Evolutionary conservation across 305 asterid species (phyloP).

Genomic region (Rubia peregrina): DNA sequence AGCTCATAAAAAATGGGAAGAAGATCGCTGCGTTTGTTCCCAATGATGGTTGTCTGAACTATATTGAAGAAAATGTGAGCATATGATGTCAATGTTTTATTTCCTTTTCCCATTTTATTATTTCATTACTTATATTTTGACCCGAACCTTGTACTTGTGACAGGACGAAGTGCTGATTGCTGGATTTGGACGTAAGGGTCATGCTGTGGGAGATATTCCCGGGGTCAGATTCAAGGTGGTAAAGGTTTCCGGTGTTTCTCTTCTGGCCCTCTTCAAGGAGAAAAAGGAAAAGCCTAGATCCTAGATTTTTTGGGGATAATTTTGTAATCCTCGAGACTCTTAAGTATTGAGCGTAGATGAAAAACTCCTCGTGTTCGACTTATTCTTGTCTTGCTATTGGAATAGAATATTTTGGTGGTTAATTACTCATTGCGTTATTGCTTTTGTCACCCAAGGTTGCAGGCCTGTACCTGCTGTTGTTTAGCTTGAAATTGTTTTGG

Average conservation of each 20-base stretch:
- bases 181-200: constrained; percentile 77
- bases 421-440: not conserved
- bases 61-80: constrained; percentile 28
- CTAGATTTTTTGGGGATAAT: constrained; percentile 13
- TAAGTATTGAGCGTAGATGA: constrained; percentile 6
- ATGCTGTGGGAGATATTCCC: constrained; percentile 72
- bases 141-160: not conserved
- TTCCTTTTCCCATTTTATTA: not conserved
- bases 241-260: constrained; percentile 68
- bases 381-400: constrained; percentile 11
- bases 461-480: too few species aligned
- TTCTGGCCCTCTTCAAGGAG: constrained; percentile 59
- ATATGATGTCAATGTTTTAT: not conserved
- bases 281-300: constrained; percentile 67
- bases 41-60: constrained; percentile 53
- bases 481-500: too few species aligned
- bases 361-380: constrained; percentile 7
- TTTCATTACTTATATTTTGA: not conserved
- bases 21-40: constrained; percentile 62
- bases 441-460: too few species aligned
- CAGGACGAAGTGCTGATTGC: constrained; percentile 78
- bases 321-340: not conserved
- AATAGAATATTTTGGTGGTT: constrained; percentile 20
- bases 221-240: constrained; percentile 74
- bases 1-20: constrained; percentile 53